Evolutionary conservation across 441 rosid species (phyloP).

Genomic region (Gossypium gossypioides): DNA sequence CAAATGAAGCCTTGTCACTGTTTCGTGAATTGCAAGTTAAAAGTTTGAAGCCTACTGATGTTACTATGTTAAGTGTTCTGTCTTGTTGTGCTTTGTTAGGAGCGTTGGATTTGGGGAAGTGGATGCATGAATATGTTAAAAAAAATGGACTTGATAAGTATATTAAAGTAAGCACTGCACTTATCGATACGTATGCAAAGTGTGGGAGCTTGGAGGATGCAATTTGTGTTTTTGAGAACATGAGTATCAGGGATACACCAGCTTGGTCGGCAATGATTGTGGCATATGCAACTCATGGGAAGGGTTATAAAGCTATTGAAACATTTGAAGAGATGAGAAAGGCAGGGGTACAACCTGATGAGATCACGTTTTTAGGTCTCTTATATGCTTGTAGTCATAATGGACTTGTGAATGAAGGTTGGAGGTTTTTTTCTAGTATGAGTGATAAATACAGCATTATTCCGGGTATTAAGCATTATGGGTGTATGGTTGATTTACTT

Average conservation of each 20-base stretch:
- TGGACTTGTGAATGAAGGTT: slow-evolving; percentile 58
- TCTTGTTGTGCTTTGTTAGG: slow-evolving; percentile 68
- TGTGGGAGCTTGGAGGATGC: slow-evolving; percentile 76
- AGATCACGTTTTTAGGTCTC: slow-evolving; percentile 66
- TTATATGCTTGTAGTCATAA: slow-evolving; percentile 71
- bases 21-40: slow-evolving; percentile 59
- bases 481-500: slow-evolving; percentile 73
- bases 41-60: slow-evolving; percentile 49
- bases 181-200: slow-evolving; percentile 72
- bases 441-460: slow-evolving; percentile 26
- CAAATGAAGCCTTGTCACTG: slow-evolving; percentile 63
- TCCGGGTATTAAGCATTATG: slow-evolving; percentile 66
- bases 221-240: slow-evolving; percentile 40
- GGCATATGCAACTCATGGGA: slow-evolving; percentile 71
- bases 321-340: slow-evolving; percentile 51
- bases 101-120: slow-evolving; percentile 64
- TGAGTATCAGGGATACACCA: slow-evolving; percentile 46
- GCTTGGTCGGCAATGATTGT: slow-evolving; percentile 77
- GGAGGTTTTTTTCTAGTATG: slow-evolving; percentile 40
- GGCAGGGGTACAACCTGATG: slow-evolving; percentile 40
- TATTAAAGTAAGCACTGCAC: slow-evolving; percentile 64
- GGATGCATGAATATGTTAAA: slow-evolving; percentile 72
- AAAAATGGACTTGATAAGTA: slow-evolving; percentile 42
- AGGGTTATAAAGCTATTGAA: slow-evolving; percentile 40
- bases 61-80: slow-evolving; percentile 61